phyloP scores from a whole-genome alignment of 371 early-diverging fungal species.

The Rhizomucor miehei region DNA sequence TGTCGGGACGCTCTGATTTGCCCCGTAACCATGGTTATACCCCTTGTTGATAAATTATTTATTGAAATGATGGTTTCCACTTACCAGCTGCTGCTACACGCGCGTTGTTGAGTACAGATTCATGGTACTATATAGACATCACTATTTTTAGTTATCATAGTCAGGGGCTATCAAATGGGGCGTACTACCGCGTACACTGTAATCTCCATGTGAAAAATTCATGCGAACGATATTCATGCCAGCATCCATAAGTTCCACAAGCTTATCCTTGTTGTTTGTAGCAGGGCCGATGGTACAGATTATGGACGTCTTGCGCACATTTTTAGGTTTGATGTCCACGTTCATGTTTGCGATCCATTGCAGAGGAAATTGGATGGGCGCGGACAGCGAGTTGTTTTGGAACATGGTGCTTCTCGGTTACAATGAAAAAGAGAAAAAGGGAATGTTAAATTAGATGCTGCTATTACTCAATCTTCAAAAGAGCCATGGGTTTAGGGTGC shows the following conservation, averaged over 20 bases:
- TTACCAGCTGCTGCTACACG: slow-evolving; percentile 57
- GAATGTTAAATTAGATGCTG: background rate
- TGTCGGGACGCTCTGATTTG: slow-evolving; percentile 17
- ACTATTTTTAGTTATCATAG: too few relatives aligned
- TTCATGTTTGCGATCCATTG: slow-evolving; percentile 75
- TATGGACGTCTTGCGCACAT: slow-evolving; percentile 76
- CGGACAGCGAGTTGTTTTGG: slow-evolving; percentile 5
- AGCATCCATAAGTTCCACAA: slow-evolving; percentile 77
- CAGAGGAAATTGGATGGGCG: slow-evolving; percentile 26
- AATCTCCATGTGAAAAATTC: slow-evolving; percentile 93
- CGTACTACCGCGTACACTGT: slow-evolving; percentile 45
- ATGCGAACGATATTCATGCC: slow-evolving; percentile 96
- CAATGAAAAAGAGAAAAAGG: slow-evolving; percentile 5
- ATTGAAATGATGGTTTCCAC: slow-evolving; percentile 3
- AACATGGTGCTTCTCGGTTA: slow-evolving; percentile 2
- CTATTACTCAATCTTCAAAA: background rate
- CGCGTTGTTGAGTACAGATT: slow-evolving; percentile 73
- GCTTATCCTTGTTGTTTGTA: slow-evolving; percentile 74
- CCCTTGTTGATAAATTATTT: background rate
- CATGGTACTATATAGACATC: slow-evolving; percentile 62
- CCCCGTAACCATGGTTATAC: background rate
- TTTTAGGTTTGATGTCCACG: slow-evolving; percentile 58
- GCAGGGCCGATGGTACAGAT: slow-evolving; percentile 86
- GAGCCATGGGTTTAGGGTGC: slow-evolving; percentile 1
- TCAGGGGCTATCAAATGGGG: too few relatives aligned